Evolutionary conservation across 2,329 filamentous ascomycete species (phyloP), one percentile per base, ranked within the genome.

Genomic region (Claviceps quebecensis): DNA sequence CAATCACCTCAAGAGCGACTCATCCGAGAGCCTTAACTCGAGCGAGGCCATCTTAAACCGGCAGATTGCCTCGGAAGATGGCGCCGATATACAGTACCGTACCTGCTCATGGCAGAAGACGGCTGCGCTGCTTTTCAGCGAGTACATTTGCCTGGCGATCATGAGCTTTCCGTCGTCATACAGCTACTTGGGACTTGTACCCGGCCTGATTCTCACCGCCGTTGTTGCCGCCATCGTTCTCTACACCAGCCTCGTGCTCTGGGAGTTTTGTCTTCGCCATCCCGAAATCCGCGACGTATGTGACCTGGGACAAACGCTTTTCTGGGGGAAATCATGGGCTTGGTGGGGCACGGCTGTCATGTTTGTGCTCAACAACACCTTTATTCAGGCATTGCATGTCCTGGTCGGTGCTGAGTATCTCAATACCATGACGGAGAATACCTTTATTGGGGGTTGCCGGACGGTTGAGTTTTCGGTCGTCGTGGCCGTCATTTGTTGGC

Each of bases 111-210:
- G 90, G 90, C 84, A 87, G 63, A 95, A 95, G 84, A 95, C 90
- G 50, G 88, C 90, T 0, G 88, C 84, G 1, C 67, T 95, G 58
- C 80, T 96, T 49, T 95, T 96, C 69, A 93, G 87, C 48, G 90
- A 96, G 72, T 96, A 96, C 66, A 96, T 96, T 54, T 95, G 88
- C 65, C 71, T 96, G 68, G 65, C 79, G 53, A 95, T 95, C 63
- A 95, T 96, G 89, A 94, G 87, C 48, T 96, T 96, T 59, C 90
- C 90, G 0, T 95, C 86, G 77, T 95, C 88, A 0, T 96, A 96
- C 67, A 87, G 87, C 44, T 72, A 91, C 29, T 77, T 96, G 7
- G 90, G 90, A 7, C 76, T 96, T 16, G 87, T 95, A 0, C 89
- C 90, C 0, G 89, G 74, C 23, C 67, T 96, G 50, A 91, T 95